Evolutionary conservation across 441 rosid genomes (phyloP), one percentile per base, ranked within the genome.

Genomic region (Populus tomentosa): DNA sequence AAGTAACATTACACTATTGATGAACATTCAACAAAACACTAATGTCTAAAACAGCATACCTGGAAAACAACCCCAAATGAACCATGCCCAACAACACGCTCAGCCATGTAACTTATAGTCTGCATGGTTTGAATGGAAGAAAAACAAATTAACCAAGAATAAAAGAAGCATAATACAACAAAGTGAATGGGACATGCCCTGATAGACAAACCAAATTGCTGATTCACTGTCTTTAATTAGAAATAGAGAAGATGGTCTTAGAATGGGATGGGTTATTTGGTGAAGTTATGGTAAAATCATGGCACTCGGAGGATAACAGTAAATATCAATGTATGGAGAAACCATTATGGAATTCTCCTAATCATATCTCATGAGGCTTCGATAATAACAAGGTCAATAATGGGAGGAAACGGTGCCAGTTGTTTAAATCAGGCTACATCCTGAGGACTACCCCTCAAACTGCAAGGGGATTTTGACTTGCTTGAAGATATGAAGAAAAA

Each of bases 101-200:
- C 99, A 16, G 99, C 99, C 98, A 95, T 95, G 85, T 94, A 95
- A 86, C 98, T 95, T 72, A 95, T 95, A 3, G 98, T 92, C 99
- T 95, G 85, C n/a, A 59, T n/a, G 10, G 63, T n/a, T 59, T 59
- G 3, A 59, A 59, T 59, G 5, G 63, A 59, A n/a, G 11, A n/a
- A 2, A 59, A 8, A n/a, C 24, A 3, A n/a, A 59, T n/a, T 59
- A 21, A 59, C 64, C 3, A 21, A n/a, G 64, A 59, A 7, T 20
- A 56, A 56, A 56, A 56, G 62, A 56, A 56, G 10, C 1, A n/a
- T n/a, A 59, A 59, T 59, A 59, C 23, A 59, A 9, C 24, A 59
- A 59, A n/a, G 24, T 6, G 62, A 56, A 56, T 2, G 23, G 10
- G 23, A 56, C 62, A 59, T 8, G 4, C 24, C 24, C 63, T 7